A percentile compares a stretch with the other conserved stretches of the same genome.
Conservation (phyloP, 108 stramenopile species). For the Skeletonema tropicum region DNA sequence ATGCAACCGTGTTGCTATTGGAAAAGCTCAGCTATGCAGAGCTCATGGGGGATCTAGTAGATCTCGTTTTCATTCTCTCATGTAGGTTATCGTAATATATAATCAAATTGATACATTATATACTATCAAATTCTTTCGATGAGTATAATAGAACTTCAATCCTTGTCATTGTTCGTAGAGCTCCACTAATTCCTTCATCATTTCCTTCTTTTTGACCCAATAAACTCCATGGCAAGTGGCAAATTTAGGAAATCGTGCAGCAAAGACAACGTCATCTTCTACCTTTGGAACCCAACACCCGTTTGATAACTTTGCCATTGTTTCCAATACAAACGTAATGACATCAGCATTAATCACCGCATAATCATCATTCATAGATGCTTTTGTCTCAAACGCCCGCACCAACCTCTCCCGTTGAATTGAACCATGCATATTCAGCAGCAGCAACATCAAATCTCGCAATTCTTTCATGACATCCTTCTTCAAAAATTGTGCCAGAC, state of each 20-base stretch:
- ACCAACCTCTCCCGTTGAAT: conserved; percentile 67
- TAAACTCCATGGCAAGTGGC: conserved; percentile 58
- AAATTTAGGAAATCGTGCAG: conserved; percentile 49
- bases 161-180: conserved; percentile 22
- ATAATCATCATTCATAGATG: conserved; percentile 14
- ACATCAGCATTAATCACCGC: conserved; percentile 46
- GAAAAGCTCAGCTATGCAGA: conserved; percentile 91
- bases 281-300: conserved; percentile 74
- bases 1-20: conserved; percentile 95
- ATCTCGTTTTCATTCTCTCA: background rate
- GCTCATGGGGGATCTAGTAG: conserved; percentile 95
- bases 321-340: conserved; percentile 61
- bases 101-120: background rate
- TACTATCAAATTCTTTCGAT: background rate
- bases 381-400: conserved; percentile 31
- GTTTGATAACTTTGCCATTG: conserved; percentile 55
- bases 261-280: conserved; percentile 71
- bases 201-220: conserved; percentile 75
- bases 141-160: background rate
- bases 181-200: conserved; percentile 38
- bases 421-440: conserved; percentile 72
- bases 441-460: conserved; percentile 72
- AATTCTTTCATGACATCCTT: conserved; percentile 49
- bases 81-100: background rate
- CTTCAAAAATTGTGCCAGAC: conserved; percentile 46